Evolutionary conservation across 768 basidiomycete species (phyloP), one percentile per base, ranked within the genome.

Genomic region (Mycena metata): DNA sequence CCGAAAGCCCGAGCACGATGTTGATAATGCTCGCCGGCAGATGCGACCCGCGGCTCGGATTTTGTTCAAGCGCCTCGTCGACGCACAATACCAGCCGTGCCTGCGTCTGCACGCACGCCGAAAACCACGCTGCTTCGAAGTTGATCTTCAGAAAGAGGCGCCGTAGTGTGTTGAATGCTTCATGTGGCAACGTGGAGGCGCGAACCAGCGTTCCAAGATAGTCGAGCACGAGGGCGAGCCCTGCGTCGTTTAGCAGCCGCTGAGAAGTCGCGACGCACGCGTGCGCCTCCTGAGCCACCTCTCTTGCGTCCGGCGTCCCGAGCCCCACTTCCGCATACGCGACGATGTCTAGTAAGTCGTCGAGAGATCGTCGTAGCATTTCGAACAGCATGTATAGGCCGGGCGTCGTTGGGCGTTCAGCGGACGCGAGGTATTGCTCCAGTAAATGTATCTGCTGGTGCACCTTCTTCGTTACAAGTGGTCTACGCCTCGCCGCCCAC

Each of bases 141-240:
- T 79, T 69, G 19, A 79, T 73, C 43, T 76, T 76, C 60, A 82
- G 74, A 51, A 80, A 80, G 6, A 80, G 74, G n/a, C 80, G 77
- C 15, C 81, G 78, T 21, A 81, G 70, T 15, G 80, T 83, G 63
- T 79, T 81, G 69, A 80, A 79, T 17, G 79, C 78, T 67, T 83
- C 82, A 58, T 82, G 75, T 10, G 80, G 81, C 19, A 79, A 65
- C 3, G 72, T 35, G 3, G 72, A 67, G 21, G 67, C 68, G n/a
- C 55, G 50, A 7, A 79, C 66, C 24, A 79, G 68, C 16, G 66
- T 67, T 2, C 71, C 69, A 23, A 79, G 57, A 46, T 79, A 83
- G 50, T 79, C 76, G 17, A 81, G 60, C 16, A 74, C 72, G 8
- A 81, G 67, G 13, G 75, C 70, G 59, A 81, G 72, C 2, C 79